Percentiles rank a stretch among this genome's conserved stretches.
phyloP scores from a whole-genome alignment of 2,329 filamentous ascomycete species.

The Coleophoma cylindrospora region DNA sequence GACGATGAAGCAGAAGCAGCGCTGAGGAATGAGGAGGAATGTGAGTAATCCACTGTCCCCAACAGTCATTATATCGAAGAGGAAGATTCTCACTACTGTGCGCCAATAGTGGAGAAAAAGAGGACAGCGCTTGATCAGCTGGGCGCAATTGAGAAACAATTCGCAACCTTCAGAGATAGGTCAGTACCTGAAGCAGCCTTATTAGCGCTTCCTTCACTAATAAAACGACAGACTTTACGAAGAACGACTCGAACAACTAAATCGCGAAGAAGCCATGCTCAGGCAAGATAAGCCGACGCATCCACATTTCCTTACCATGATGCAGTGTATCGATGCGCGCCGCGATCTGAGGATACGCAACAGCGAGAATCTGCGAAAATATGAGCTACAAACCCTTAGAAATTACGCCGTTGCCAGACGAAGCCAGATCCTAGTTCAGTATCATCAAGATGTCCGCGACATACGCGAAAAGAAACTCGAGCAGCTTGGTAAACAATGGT shows the following conservation, averaged over 20 bases:
- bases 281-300: constrained; percentile 64
- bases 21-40: constrained; percentile 59
- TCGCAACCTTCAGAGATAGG: constrained; percentile 79
- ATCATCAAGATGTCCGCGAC: constrained; percentile 81
- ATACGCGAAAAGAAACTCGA: constrained; percentile 76
- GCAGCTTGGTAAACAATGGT: constrained; percentile 82
- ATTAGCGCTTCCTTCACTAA: constrained; percentile 14
- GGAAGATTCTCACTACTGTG: background rate
- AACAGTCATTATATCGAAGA: background rate
- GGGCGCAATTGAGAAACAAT: constrained; percentile 78
- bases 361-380: constrained; percentile 69
- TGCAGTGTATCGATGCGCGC: constrained; percentile 78
- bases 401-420: constrained; percentile 75
- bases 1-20: constrained; percentile 56
- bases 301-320: constrained; percentile 85
- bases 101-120: constrained; percentile 65
- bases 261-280: constrained; percentile 62
- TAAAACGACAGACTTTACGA: constrained; percentile 65
- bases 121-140: constrained; percentile 76
- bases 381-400: constrained; percentile 68
- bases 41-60: constrained; percentile 34
- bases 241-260: constrained; percentile 78
- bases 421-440: constrained; percentile 84
- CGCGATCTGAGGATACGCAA: constrained; percentile 71
- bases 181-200: constrained; percentile 30